Evolutionary conservation across 1,284 basidiomycete genomes (phyloP).

Genomic region (Pseudozyma flocculosa): DNA sequence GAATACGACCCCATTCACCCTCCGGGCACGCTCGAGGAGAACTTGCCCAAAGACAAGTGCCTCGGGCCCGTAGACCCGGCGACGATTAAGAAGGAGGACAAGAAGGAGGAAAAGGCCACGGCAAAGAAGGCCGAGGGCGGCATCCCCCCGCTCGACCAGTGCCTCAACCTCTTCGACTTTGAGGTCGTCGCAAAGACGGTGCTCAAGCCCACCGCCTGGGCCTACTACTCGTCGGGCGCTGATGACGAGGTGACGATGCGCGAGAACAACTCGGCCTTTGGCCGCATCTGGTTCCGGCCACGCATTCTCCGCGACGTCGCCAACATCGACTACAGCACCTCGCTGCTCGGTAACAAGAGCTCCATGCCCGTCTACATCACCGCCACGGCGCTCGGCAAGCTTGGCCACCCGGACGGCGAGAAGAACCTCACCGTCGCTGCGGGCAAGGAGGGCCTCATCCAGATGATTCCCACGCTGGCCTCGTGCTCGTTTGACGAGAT

Average conservation of each 20-base stretch:
- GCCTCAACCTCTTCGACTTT: slow-evolving; percentile 86
- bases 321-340: slow-evolving; percentile 68
- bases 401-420: slow-evolving; percentile 90
- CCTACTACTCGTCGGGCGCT: slow-evolving; percentile 57
- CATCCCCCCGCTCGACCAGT: slow-evolving; percentile 70
- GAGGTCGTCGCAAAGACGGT: slow-evolving; percentile 62
- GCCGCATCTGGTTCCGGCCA: slow-evolving; percentile 92
- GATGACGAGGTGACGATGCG: slow-evolving; percentile 67
- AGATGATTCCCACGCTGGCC: slow-evolving; percentile 62
- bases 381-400: slow-evolving; percentile 79
- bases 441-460: slow-evolving; percentile 71
- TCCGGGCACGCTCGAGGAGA: slow-evolving; percentile 54
- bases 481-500: slow-evolving; percentile 67
- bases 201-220: slow-evolving; percentile 54
- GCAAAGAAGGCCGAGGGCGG: slow-evolving; percentile 22
- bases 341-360: slow-evolving; percentile 33
- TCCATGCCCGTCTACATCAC: slow-evolving; percentile 67
- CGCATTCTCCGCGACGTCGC: slow-evolving; percentile 80
- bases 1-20: slow-evolving; percentile 57
- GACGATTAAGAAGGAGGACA: slow-evolving; percentile 37
- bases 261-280: slow-evolving; percentile 85
- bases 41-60: slow-evolving; percentile 48
- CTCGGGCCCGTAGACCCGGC: slow-evolving; percentile 46
- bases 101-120: slow-evolving; percentile 12
- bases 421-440: slow-evolving; percentile 79